Percentiles rank a stretch among this genome's conserved stretches.
phyloP scores from a whole-genome alignment of 176 grass and related monocot species.

The Oryza rufipogon region DNA sequence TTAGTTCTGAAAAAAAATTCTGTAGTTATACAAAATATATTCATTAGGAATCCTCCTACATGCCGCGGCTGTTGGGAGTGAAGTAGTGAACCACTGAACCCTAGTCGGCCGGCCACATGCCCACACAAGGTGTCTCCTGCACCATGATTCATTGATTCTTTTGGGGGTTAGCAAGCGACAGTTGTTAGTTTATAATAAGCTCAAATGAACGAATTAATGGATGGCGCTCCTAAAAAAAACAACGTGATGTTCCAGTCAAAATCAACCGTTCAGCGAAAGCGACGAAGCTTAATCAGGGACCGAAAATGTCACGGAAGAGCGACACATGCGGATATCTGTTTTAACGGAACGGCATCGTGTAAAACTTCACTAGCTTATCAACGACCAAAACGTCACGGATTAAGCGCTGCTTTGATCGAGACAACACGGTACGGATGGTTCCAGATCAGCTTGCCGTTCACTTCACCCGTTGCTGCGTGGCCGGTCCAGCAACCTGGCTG shows the following conservation, averaged over 20 bases:
- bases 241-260: neutral
- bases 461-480: neutral
- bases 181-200: neutral
- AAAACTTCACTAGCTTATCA: neutral
- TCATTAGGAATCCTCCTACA: no score
- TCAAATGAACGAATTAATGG: neutral
- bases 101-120: neutral
- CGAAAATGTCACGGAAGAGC: neutral
- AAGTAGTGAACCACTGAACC: neutral
- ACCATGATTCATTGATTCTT: neutral
- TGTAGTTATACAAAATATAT: no score
- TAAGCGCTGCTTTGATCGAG: neutral
- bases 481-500: neutral
- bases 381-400: neutral
- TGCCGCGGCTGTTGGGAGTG: neutral
- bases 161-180: neutral
- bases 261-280: neutral
- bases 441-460: neutral
- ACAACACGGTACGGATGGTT: neutral
- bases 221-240: constrained; percentile 20
- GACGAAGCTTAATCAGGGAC: neutral
- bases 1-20: no score
- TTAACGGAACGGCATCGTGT: constrained; percentile 7
- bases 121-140: neutral
- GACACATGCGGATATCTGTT: neutral